Evolutionary conservation across 2,329 filamentous ascomycete species (phyloP).

Genomic region (Orbilia quercus): DNA sequence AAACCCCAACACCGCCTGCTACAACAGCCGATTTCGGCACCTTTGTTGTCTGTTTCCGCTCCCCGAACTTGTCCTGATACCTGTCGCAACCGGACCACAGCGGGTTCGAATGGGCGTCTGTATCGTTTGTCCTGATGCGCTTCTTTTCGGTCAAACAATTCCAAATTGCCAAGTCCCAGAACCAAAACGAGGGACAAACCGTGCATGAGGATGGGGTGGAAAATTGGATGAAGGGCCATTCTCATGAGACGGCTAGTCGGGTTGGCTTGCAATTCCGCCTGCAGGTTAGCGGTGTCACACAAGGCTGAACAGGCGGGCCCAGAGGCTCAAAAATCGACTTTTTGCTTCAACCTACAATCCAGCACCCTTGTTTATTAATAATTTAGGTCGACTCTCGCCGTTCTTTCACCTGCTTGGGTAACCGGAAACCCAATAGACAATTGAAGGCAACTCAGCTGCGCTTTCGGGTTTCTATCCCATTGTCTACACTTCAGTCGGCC

Average conservation of each 20-base stretch:
- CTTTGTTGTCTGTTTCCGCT: conserved; percentile 3
- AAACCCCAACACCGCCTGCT: conserved; percentile 1
- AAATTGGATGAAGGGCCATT: conserved; percentile 42
- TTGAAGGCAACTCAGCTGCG: conserved; percentile 46
- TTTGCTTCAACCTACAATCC: background rate
- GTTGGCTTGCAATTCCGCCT: conserved; percentile 14
- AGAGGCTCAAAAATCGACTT: conserved; percentile 43
- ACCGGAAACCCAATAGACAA: conserved; percentile 1
- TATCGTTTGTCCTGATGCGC: background rate
- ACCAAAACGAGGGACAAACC: conserved; percentile 28
- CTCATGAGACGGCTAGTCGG: conserved; percentile 24
- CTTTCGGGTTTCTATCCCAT: conserved; percentile 29
- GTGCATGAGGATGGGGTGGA: conserved; percentile 44
- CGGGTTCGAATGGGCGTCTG: conserved; percentile 19
- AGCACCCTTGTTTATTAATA: background rate
- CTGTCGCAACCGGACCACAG: conserved; percentile 20
- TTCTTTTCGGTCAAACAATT: conserved; percentile 29
- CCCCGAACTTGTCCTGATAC: conserved; percentile 19
- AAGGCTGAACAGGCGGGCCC: conserved; percentile 54
- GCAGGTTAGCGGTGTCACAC: conserved; percentile 39
- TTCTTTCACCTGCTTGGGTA: conserved; percentile 11
- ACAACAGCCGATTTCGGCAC: conserved; percentile 22
- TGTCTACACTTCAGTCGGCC: background rate
- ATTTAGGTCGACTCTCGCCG: conserved; percentile 31
- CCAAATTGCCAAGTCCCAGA: conserved; percentile 54